Evolutionary conservation across 352 stramenopile species (phyloP).

Genomic region (Globisporangium radiosum): DNA sequence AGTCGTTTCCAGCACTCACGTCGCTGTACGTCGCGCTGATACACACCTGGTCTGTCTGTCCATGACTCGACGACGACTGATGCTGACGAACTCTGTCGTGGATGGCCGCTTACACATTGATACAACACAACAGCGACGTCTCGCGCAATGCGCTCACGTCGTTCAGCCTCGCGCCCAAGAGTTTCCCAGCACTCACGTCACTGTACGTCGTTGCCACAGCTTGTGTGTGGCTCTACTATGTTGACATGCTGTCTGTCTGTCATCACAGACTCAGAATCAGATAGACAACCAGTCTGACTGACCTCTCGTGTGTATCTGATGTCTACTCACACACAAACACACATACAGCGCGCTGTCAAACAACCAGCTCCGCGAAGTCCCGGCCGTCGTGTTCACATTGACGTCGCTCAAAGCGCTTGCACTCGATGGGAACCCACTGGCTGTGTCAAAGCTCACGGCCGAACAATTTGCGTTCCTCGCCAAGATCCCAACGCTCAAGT

Average conservation of each 20-base stretch:
- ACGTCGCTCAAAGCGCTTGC: conserved; percentile 39
- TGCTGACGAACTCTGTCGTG: background rate
- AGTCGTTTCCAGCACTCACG: conserved; percentile 34
- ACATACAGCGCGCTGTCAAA: conserved; percentile 30
- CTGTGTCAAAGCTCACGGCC: conserved; percentile 35
- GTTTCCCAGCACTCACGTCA: conserved; percentile 35
- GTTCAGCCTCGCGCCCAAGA: conserved; percentile 27
- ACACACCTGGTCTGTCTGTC: background rate
- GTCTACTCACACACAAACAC: background rate
- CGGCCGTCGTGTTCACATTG: conserved; percentile 49
- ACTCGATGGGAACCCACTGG: conserved; percentile 44
- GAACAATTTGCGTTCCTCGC: conserved; percentile 54
- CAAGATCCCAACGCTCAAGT: conserved; percentile 32
- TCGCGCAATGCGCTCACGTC: conserved; percentile 32
- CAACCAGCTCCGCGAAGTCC: conserved; percentile 42
- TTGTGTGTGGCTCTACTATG: background rate
- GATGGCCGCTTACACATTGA: background rate
- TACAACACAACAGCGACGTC: conserved; percentile 24
- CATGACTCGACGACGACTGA: background rate
- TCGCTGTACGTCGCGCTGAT: conserved; percentile 38
- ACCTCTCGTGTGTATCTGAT: background rate
- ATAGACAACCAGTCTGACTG: background rate
- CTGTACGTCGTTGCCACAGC: conserved; percentile 23
- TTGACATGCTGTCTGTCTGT: background rate
- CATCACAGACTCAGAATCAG: background rate